phyloP scores from a whole-genome alignment of 2,329 filamentous ascomycete species.

The Aspergillus latus region DNA sequence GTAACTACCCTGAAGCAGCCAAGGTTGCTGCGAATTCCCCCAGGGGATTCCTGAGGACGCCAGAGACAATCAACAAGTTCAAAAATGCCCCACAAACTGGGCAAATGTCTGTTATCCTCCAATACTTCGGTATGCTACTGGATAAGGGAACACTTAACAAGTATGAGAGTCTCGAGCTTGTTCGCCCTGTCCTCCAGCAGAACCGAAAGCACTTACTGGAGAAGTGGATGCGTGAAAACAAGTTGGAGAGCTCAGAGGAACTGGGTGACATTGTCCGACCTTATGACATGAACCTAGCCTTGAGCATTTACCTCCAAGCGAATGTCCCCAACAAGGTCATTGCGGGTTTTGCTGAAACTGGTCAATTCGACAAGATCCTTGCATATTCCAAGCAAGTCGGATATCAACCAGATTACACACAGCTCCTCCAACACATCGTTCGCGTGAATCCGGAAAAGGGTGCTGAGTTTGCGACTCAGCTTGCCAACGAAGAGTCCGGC shows the following conservation, averaged over 20 bases:
- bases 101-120: conserved; percentile 85
- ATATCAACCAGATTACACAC: conserved; percentile 94
- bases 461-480: conserved; percentile 86
- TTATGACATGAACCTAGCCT: conserved; percentile 83
- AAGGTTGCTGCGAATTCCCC: conserved; percentile 97
- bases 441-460: conserved; percentile 90
- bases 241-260: conserved; percentile 93
- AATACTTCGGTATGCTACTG: conserved; percentile 96
- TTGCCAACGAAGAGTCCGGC: conserved; percentile 85
- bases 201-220: conserved; percentile 93
- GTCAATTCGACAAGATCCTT: conserved; percentile 95
- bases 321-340: conserved; percentile 92
- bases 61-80: conserved; percentile 94
- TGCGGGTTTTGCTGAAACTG: conserved; percentile 89
- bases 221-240: conserved; percentile 97
- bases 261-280: conserved; percentile 90
- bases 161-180: conserved; percentile 91
- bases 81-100: conserved; percentile 74
- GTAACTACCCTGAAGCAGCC: conserved; percentile 82
- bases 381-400: conserved; percentile 81
- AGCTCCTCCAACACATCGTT: conserved; percentile 87
- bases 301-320: conserved; percentile 86
- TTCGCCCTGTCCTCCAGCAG: conserved; percentile 86
- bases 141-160: conserved; percentile 93
- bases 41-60: conserved; percentile 88